phyloP scores from a whole-genome alignment of 192 early-diverging fungal genomes.

The Ambispora gerdemannii region DNA sequence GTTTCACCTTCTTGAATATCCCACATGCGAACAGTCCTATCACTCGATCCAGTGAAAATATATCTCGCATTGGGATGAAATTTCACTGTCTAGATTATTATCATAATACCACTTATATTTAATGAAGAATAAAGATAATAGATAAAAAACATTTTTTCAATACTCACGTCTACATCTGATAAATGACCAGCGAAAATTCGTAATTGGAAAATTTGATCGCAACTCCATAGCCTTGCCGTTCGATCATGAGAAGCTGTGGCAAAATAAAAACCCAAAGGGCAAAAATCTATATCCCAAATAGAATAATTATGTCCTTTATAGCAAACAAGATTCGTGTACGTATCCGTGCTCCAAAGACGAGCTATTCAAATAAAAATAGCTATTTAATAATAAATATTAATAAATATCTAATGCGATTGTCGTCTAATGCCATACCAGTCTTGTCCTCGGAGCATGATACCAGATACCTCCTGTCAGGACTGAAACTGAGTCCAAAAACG shows the following conservation, averaged over 20 bases:
- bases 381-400: slow-evolving; percentile 21
- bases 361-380: slow-evolving; percentile 46
- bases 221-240: slow-evolving; percentile 94
- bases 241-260: slow-evolving; percentile 93
- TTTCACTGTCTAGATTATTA: slow-evolving; percentile 66
- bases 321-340: slow-evolving; percentile 84
- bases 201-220: slow-evolving; percentile 93
- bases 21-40: slow-evolving; percentile 88
- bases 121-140: slow-evolving; percentile 27
- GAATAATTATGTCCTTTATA: slow-evolving; percentile 98
- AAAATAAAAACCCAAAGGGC: slow-evolving; percentile 92
- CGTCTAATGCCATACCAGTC: slow-evolving; percentile 55
- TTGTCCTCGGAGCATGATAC: slow-evolving; percentile 91
- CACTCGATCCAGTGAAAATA: slow-evolving; percentile 86
- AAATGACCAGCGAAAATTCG: slow-evolving; percentile 97
- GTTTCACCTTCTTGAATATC: slow-evolving; percentile 86
- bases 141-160: not conserved
- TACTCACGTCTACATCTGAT: slow-evolving; percentile 89
- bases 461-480: slow-evolving; percentile 79
- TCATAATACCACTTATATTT: not conserved
- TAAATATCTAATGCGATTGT: not conserved
- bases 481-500: slow-evolving; percentile 84
- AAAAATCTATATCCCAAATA: slow-evolving; percentile 94
- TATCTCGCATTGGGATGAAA: slow-evolving; percentile 98
- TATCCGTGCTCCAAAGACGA: slow-evolving; percentile 94